Conservation (phyloP, 495 filamentous ascomycete species). For the Podospora pseudocomata region DNA sequence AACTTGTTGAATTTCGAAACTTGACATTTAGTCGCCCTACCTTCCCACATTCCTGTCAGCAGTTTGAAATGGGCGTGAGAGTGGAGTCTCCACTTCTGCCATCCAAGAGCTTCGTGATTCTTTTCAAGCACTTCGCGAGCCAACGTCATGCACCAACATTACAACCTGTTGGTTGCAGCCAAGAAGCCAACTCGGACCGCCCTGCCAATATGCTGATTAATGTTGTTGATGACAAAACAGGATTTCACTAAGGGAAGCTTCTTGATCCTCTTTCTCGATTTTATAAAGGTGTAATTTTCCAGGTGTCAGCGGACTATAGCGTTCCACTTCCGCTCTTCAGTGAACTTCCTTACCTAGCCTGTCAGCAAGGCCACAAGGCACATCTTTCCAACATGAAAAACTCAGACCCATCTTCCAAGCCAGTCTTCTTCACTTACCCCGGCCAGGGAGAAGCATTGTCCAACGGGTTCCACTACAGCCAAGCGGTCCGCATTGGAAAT, state of each 20-base stretch:
- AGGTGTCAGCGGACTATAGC: too few species aligned
- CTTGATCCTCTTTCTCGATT: background rate
- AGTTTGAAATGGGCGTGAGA: too few species aligned
- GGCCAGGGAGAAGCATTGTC: conserved; percentile 22
- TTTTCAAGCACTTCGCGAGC: background rate
- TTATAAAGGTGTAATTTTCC: background rate
- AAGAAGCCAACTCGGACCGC: conserved; percentile 33
- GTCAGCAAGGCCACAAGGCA: background rate
- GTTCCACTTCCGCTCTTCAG: too few species aligned
- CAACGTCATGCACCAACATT: conserved; percentile 34
- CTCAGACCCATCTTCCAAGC: background rate
- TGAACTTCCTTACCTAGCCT: too few species aligned
- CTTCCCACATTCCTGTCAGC: too few species aligned
- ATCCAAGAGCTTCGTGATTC: too few species aligned
- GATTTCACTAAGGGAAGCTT: background rate
- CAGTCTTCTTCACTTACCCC: conserved; percentile 36
- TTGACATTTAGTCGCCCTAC: too few species aligned
- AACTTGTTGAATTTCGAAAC: too few species aligned
- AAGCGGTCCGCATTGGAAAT: conserved; percentile 12
- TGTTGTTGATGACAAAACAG: background rate
- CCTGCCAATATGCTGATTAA: conserved; percentile 39
- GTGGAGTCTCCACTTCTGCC: too few species aligned
- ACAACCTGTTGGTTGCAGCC: conserved; percentile 45
- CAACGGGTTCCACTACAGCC: conserved; percentile 9
- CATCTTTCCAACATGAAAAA: background rate